phyloP scores from a whole-genome alignment of 768 basidiomycete species.

The Auricularia sp. region DNA sequence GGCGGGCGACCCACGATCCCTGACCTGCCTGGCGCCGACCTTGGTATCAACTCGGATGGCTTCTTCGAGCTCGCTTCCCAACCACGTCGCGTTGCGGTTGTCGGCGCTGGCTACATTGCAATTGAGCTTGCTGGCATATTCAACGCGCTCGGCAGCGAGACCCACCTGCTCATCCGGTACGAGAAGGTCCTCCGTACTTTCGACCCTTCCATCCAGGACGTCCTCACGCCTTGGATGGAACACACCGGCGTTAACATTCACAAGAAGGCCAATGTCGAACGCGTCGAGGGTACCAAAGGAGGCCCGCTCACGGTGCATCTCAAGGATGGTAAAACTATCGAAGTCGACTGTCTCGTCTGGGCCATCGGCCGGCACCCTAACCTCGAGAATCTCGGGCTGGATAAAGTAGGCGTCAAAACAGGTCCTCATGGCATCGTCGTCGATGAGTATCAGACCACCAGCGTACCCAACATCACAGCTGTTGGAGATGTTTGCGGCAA shows the following conservation, averaged over 20 bases:
- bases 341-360: conserved; percentile 86
- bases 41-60: conserved; percentile 89
- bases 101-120: conserved; percentile 97
- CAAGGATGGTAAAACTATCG: conserved; percentile 62
- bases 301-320: conserved; percentile 66
- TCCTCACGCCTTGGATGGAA: conserved; percentile 84
- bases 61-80: conserved; percentile 90
- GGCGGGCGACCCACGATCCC: conserved; percentile 82
- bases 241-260: conserved; percentile 88
- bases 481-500: conserved; percentile 94
- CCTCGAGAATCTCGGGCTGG: conserved; percentile 69
- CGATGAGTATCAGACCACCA: conserved; percentile 85
- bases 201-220: conserved; percentile 77
- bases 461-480: conserved; percentile 57
- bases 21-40: conserved; percentile 76
- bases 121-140: conserved; percentile 94
- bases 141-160: conserved; percentile 82
- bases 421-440: conserved; percentile 75
- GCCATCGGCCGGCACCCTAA: conserved; percentile 84
- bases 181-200: conserved; percentile 89
- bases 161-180: conserved; percentile 82
- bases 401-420: conserved; percentile 63
- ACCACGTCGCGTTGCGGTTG: conserved; percentile 86
- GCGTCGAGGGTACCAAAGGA: conserved; percentile 66
- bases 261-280: conserved; percentile 61